Percentiles rank a stretch among this genome's conserved stretches.
phyloP scores from a whole-genome alignment of 2,329 filamentous ascomycete species.

The Calonectria hongkongensis region DNA sequence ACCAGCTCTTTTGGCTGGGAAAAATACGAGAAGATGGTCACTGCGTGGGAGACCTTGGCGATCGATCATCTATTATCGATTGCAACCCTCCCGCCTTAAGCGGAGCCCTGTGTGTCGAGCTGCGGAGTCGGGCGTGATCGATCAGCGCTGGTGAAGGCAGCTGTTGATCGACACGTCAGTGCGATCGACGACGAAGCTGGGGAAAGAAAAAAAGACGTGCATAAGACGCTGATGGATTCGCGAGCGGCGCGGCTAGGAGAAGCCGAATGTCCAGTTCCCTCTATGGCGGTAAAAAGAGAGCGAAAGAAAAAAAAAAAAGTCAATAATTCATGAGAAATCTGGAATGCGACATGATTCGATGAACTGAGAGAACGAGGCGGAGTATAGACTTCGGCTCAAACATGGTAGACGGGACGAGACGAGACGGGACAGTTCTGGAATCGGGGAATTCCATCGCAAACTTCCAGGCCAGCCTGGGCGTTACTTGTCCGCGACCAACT shows the following conservation, averaged over 20 bases:
- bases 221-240: background rate
- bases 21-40: conserved; percentile 29
- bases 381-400: conserved; percentile 25
- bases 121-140: conserved; percentile 33
- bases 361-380: background rate
- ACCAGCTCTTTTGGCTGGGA: background rate
- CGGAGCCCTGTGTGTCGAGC: conserved; percentile 1
- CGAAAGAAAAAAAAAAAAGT: background rate
- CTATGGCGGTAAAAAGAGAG: too few species aligned
- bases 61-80: conserved; percentile 31
- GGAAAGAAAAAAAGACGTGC: conserved; percentile 10
- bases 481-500: conserved; percentile 12
- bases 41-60: conserved; percentile 23
- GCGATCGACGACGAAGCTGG: conserved; percentile 14
- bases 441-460: conserved; percentile 25
- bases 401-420: conserved; percentile 3
- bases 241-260: background rate
- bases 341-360: background rate
- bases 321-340: background rate
- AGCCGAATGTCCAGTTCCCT: background rate
- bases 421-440: background rate
- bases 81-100: background rate
- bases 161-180: conserved; percentile 34
- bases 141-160: conserved; percentile 31
- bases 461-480: conserved; percentile 20